These are phyloP conservation scores for Yamadazyma oceani DNA, from an alignment of 1,139 yeast species.

Conservation along the genomic window DNA sequence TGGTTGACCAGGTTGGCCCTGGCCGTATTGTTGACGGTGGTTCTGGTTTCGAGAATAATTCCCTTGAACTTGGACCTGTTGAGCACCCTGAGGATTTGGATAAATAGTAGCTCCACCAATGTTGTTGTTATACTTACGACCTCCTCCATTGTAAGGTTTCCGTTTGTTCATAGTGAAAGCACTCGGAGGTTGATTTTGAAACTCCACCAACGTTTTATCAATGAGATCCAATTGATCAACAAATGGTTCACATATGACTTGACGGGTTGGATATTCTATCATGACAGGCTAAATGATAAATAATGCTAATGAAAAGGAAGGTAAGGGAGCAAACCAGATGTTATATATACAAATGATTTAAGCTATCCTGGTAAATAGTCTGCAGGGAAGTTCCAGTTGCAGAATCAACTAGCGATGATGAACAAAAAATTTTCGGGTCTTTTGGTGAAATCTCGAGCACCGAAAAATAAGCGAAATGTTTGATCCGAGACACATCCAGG, in stretches of 20 bases:
- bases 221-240: slow-evolving; percentile 33
- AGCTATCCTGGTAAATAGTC: too few relatives aligned
- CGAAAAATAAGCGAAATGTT: too few relatives aligned
- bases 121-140: not conserved
- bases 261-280: slow-evolving; percentile 24
- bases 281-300: not conserved
- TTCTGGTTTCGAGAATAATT: not conserved
- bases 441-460: too few relatives aligned
- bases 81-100: slow-evolving; percentile 1
- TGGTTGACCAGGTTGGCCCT: not conserved
- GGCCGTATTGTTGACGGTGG: not conserved
- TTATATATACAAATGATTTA: too few relatives aligned
- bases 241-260: slow-evolving; percentile 31
- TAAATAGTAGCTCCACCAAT: not conserved
- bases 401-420: too few relatives aligned
- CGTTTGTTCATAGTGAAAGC: slow-evolving; percentile 10
- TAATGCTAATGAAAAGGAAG: not conserved
- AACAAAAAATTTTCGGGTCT: too few relatives aligned
- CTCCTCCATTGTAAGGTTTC: slow-evolving; percentile 1
- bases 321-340: too few relatives aligned
- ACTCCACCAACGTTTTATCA: slow-evolving; percentile 31
- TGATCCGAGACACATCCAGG: not conserved
- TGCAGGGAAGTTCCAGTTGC: too few relatives aligned
- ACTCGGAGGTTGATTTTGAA: slow-evolving; percentile 30
- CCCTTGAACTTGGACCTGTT: not conserved